Conservation (phyloP, 2,329 filamentous ascomycete genomes). For the Ambrosiella cleistominuta region DNA sequence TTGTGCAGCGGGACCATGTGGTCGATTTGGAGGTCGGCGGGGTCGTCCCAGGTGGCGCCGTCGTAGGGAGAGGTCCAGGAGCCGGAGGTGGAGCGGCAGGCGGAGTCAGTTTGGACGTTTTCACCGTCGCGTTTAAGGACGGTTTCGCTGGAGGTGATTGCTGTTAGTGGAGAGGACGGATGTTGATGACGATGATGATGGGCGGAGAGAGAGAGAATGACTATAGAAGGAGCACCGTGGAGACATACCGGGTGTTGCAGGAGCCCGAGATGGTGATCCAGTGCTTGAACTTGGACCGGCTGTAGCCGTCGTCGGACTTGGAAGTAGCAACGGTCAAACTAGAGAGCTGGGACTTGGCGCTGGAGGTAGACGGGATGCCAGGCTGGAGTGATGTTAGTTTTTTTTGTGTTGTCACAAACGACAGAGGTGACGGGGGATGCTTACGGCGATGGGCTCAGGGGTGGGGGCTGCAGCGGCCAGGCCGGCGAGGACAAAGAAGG, state of each 20-base stretch:
- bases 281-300: slow-evolving; percentile 51
- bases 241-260: slow-evolving; percentile 46
- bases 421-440: neutral
- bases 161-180: neutral
- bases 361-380: slow-evolving; percentile 41
- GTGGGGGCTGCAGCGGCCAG: slow-evolving; percentile 17
- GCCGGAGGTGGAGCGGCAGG: slow-evolving; percentile 48
- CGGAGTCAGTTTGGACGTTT: slow-evolving; percentile 36
- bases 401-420: neutral
- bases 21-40: slow-evolving; percentile 62
- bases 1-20: slow-evolving; percentile 69
- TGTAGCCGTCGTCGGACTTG: slow-evolving; percentile 39
- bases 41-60: slow-evolving; percentile 48
- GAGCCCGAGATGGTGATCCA: slow-evolving; percentile 48
- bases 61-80: slow-evolving; percentile 59
- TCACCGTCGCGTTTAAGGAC: slow-evolving; percentile 60
- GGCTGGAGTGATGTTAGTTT: slow-evolving; percentile 22
- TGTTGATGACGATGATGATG: slow-evolving; percentile 46
- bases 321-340: slow-evolving; percentile 38
- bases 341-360: slow-evolving; percentile 40
- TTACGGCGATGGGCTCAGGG: slow-evolving; percentile 18
- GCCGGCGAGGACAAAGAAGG: slow-evolving; percentile 16
- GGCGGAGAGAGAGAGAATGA: neutral
- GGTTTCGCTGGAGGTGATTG: slow-evolving; percentile 31
- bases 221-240: neutral